Evolutionary conservation across 2,329 filamentous ascomycete species (phyloP).

Genomic region (Aspergillus viridinutans): DNA sequence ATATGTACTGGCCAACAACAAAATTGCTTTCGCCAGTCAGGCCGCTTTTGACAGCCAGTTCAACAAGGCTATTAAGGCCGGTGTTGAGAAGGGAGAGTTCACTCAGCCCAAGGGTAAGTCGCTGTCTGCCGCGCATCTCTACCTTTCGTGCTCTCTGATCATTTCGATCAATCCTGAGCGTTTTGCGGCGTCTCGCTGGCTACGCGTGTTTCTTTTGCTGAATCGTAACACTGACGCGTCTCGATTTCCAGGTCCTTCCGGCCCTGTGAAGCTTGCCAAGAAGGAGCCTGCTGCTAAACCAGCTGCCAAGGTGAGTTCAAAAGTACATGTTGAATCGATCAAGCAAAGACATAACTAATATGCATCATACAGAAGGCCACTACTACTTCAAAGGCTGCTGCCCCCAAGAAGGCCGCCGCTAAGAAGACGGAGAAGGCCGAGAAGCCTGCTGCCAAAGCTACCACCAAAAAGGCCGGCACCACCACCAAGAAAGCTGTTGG

Average conservation of each 20-base stretch:
- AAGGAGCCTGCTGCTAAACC: slow-evolving; percentile 54
- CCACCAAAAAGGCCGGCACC: slow-evolving; percentile 41
- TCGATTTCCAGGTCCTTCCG: slow-evolving; percentile 63
- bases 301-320: slow-evolving; percentile 30
- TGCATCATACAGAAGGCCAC: slow-evolving; percentile 41
- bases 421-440: slow-evolving; percentile 48
- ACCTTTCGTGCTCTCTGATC: neutral
- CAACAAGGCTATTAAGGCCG: slow-evolving; percentile 77
- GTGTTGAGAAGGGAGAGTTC: slow-evolving; percentile 83
- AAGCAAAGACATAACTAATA: neutral
- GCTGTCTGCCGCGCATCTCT: slow-evolving; percentile 2
- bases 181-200: neutral
- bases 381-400: slow-evolving; percentile 29
- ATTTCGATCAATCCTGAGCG: neutral
- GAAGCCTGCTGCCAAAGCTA: slow-evolving; percentile 43
- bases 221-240: slow-evolving; percentile 26
- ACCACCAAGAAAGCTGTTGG: slow-evolving; percentile 50
- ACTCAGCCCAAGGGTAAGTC: slow-evolving; percentile 82
- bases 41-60: slow-evolving; percentile 67
- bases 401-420: slow-evolving; percentile 32
- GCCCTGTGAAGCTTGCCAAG: slow-evolving; percentile 89
- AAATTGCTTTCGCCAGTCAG: slow-evolving; percentile 52
- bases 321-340: neutral
- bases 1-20: slow-evolving; percentile 69
- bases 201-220: slow-evolving; percentile 4